phyloP scores from a whole-genome alignment of 176 grass and related monocot genomes.

The Avena eriantha region DNA sequence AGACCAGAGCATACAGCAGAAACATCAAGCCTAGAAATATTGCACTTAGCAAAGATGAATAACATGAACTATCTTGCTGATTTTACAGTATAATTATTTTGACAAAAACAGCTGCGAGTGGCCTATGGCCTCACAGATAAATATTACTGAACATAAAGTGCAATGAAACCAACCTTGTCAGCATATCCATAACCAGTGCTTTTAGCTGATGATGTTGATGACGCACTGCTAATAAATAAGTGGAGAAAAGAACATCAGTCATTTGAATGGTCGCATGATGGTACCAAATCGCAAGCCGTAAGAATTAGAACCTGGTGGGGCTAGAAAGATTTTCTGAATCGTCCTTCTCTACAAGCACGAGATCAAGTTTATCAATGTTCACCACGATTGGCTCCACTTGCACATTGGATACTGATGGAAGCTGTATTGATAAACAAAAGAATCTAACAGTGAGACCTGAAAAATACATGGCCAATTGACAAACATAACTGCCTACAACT shows the following conservation, averaged over 20 bases:
- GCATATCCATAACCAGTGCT: conserved; percentile 95
- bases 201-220: conserved; percentile 61
- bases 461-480: background rate
- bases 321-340: conserved; percentile 75
- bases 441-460: background rate
- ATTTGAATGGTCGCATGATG: background rate
- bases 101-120: background rate
- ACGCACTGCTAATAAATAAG: conserved; percentile 47
- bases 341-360: conserved; percentile 89
- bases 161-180: conserved; percentile 75
- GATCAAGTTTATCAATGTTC: conserved; percentile 90
- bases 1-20: conserved; percentile 24
- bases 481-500: background rate
- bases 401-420: conserved; percentile 97
- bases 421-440: conserved; percentile 47
- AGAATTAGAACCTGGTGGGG: conserved; percentile 63
- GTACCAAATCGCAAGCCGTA: background rate
- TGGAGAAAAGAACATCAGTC: conserved; percentile 43
- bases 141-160: conserved; percentile 25
- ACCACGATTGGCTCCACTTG: conserved; percentile 94
- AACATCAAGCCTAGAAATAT: conserved; percentile 2
- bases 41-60: background rate
- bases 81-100: conserved; percentile 29
- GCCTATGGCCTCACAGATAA: conserved; percentile 14
- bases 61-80: background rate